Base-by-base conservation (phyloP, 2,329 filamentous ascomycete species). In the Apiospora rasikravindrae region DNA sequence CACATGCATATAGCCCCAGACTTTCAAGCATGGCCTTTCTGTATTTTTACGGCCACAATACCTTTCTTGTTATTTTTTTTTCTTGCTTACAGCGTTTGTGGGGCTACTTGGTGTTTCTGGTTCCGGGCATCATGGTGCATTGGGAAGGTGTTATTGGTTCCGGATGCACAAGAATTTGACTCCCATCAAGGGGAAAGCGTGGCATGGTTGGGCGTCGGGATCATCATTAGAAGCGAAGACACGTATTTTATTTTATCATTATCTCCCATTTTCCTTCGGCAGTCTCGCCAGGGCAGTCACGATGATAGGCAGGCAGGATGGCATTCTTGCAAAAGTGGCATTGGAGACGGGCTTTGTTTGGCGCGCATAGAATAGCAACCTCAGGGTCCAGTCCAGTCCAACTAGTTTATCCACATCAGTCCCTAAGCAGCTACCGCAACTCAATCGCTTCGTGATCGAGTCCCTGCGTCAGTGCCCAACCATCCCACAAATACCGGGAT, bases 121-220 rank as follows among this genome's bases (percentile, higher is more conserved):
- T n/a, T 64, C 10, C 33, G 33, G 57, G 11, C 57, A 61, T 61
- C 29, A 61, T 37, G 53, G 53, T 61, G 53, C 53, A 64, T 64
- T 64, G 57, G 57, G 57, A 64, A 64, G 57, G 57, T 64, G 57
- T 64, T 64, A 64, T 64, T 40, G 57, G 40, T 64, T 64, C 57
- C 57, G 11, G 33, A 33, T 64, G 57, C 57, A 40, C 57, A 40
- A 24, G 57, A 64, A n/a, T 24, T 11, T 40, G 33, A 64, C 24
- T 64, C 40, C 33, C 29, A 22, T 37, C 53, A 37, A n/a, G 29
- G 37, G 29, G 29, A 22, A 22, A 37, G 29, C 53, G 29, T 61
- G n/a, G 53, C 57, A 64, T 40, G 57, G 33, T 33, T 40, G 57
- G 57, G 57, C 33, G 57, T 64, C 57, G 22, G 57, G 33, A 14